Evolutionary conservation across 495 filamentous ascomycete species (phyloP).

Genomic region (Usnea hakonensis): DNA sequence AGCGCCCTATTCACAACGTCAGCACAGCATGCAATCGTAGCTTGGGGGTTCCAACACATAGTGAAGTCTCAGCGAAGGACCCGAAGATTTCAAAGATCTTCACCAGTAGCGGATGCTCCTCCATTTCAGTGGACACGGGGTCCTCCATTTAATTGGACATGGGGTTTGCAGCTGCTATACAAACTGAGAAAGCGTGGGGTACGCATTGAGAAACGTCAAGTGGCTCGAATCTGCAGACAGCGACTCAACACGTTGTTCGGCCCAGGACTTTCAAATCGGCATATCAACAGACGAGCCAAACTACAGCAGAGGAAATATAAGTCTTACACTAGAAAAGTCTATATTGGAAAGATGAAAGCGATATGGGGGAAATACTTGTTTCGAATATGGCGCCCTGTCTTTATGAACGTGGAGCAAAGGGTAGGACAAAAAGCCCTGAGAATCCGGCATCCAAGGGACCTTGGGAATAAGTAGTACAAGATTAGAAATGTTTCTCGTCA

Average conservation of each 20-base stretch:
- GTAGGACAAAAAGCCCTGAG: background rate
- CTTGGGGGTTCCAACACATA: constrained; percentile 50
- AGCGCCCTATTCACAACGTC: constrained; percentile 37
- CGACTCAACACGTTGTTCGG: constrained; percentile 48
- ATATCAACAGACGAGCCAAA: constrained; percentile 25
- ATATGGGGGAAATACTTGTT: constrained; percentile 26
- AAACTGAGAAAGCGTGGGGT: constrained; percentile 42
- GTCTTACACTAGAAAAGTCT: constrained; percentile 11
- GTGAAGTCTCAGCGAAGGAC: constrained; percentile 19
- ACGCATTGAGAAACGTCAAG: constrained; percentile 27
- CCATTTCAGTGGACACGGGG: constrained; percentile 40
- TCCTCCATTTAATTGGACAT: constrained; percentile 31
- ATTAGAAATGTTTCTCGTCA: background rate
- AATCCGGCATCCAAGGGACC: background rate
- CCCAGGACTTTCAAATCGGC: constrained; percentile 25
- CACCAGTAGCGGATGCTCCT: constrained; percentile 6
- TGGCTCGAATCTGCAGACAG: constrained; percentile 39
- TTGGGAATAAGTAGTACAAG: too few relatives aligned
- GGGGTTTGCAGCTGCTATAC: constrained; percentile 46
- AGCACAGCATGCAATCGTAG: constrained; percentile 46
- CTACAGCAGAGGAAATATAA: background rate
- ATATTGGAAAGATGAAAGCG: constrained; percentile 23
- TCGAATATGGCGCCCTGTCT: background rate
- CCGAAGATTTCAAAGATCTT: background rate
- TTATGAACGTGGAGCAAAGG: background rate